phyloP scores from a whole-genome alignment of 805 yeast species.

The Debaryomyces maramus region DNA sequence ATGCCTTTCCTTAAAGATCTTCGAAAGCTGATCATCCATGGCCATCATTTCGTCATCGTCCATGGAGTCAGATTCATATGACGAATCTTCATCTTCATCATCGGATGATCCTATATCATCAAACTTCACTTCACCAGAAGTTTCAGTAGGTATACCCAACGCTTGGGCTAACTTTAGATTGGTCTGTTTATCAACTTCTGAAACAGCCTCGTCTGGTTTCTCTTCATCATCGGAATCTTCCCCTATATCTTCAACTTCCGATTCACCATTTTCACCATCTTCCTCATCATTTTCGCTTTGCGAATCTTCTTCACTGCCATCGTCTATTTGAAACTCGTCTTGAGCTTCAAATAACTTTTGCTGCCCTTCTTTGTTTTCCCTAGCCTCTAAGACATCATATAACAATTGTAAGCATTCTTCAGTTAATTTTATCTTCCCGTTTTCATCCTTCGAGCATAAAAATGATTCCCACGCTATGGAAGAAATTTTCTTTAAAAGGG shows the following conservation, averaged over 20 bases:
- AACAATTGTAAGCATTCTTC: slow-evolving; percentile 36
- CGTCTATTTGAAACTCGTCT: slow-evolving; percentile 28
- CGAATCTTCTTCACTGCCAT: slow-evolving; percentile 21
- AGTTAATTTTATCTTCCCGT: slow-evolving; percentile 26
- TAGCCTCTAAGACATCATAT: slow-evolving; percentile 44
- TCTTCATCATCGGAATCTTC: slow-evolving; percentile 10
- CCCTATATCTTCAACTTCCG: slow-evolving; percentile 38
- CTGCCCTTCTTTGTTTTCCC: slow-evolving; percentile 83
- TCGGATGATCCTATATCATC: slow-evolving; percentile 35
- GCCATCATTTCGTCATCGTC: slow-evolving; percentile 97
- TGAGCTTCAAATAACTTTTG: slow-evolving; percentile 68
- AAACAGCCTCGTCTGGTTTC: slow-evolving; percentile 12
- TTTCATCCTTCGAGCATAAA: slow-evolving; percentile 29
- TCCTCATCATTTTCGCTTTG: slow-evolving; percentile 27
- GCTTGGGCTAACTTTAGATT: slow-evolving; percentile 69
- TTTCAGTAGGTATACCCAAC: slow-evolving; percentile 55
- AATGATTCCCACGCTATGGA: slow-evolving; percentile 42
- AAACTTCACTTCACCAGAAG: slow-evolving; percentile 46
- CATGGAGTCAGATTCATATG: slow-evolving; percentile 72
- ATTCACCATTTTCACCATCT: slow-evolving; percentile 8
- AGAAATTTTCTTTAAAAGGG: slow-evolving; percentile 37
- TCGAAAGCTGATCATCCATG: slow-evolving; percentile 78
- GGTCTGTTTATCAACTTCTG: slow-evolving; percentile 43
- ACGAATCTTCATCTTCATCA: slow-evolving; percentile 46
- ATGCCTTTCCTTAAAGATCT: slow-evolving; percentile 81